A percentile compares a stretch with the other conserved stretches of the same genome.
phyloP scores from a whole-genome alignment of 2,329 filamentous ascomycete species.

The Aspergillaceae sp. region DNA sequence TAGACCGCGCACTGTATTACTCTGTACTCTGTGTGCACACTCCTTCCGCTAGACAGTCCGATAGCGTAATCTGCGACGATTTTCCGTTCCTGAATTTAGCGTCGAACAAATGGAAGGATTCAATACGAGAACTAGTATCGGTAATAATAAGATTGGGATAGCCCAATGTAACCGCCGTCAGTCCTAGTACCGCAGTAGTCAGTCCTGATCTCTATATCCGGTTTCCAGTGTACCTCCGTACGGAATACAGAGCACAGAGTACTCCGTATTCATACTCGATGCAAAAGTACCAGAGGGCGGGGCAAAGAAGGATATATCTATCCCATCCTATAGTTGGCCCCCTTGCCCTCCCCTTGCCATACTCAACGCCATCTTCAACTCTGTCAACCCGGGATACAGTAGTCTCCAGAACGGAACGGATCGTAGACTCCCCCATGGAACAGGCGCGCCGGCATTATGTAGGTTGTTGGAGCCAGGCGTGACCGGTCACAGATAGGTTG shows the following conservation, averaged over 20 bases:
- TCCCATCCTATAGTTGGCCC: too few relatives aligned
- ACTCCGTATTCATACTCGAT: not conserved
- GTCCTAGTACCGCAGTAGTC: too few relatives aligned
- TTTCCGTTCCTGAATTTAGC: not conserved
- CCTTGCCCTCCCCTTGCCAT: not conserved
- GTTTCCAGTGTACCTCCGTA: too few relatives aligned
- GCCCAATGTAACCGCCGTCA: not conserved
- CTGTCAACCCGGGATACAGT: not conserved
- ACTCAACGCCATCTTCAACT: not conserved
- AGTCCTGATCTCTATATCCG: too few relatives aligned
- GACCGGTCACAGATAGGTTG: not conserved
- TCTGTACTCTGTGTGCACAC: too few relatives aligned
- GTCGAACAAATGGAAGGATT: not conserved
- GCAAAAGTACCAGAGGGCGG: too few relatives aligned
- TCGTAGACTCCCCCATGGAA: not conserved
- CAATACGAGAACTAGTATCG: too few relatives aligned
- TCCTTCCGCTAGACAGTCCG: too few relatives aligned
- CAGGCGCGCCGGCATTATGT: too few relatives aligned
- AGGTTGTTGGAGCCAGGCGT: not conserved
- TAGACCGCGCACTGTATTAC: too few relatives aligned
- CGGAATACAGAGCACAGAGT: too few relatives aligned
- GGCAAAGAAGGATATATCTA: too few relatives aligned
- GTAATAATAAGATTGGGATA: not conserved
- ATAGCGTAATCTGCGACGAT: not conserved
- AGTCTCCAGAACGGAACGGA: not conserved